Base-by-base conservation (phyloP, 2,329 filamentous ascomycete genomes). In the Pleoardoris graminearum region DNA sequence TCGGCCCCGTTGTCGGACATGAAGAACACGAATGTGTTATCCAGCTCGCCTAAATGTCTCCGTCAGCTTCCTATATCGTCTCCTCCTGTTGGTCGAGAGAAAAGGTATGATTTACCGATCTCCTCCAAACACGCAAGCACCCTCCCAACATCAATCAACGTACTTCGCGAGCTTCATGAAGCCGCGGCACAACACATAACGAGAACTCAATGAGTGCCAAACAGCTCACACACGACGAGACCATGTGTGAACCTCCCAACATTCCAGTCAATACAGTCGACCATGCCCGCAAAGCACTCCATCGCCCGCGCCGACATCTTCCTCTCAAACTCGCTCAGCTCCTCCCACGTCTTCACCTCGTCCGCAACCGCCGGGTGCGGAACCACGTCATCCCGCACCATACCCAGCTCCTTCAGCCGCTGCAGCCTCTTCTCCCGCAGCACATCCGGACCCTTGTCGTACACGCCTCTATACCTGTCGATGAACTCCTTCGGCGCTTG, bases 341-440 rank as follows among this genome's bases (percentile, higher is more conserved):
- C 78, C 23, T 80, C 77, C 80, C 80, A 83, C 32, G 77, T 67
- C 57, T 77, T 77, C 3, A 77, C 71, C 51, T 80, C 77, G 19
- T 79, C 75, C 3, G 77, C 77, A 0, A 82, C 75, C 1, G 82
- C 77, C 0, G 78, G 77, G 51, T 82, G 79, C 32, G 45, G 51
- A 7, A 25, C 29, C 4, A 50, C 41, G 33, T 53, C 50, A n/a
- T 48, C 2, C 10, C 16, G 21, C n/a, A 53, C 33, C 50, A 56
- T 46, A 8, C 65, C 66, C 10, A 61, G 30, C 5, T 61, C 37
- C 27, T 62, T 69, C 10, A 68, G 49, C 7, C 50, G 57, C 30
- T 53, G 45, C n/a, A 70, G 29, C 10, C 65, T 51, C 35, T 62
- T 44, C 21, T 61, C 48, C 6, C 64, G 56, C 10, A 69, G 51